Conservation (phyloP, 2,329 filamentous ascomycete genomes). For the Talaromyces verruculosus region DNA sequence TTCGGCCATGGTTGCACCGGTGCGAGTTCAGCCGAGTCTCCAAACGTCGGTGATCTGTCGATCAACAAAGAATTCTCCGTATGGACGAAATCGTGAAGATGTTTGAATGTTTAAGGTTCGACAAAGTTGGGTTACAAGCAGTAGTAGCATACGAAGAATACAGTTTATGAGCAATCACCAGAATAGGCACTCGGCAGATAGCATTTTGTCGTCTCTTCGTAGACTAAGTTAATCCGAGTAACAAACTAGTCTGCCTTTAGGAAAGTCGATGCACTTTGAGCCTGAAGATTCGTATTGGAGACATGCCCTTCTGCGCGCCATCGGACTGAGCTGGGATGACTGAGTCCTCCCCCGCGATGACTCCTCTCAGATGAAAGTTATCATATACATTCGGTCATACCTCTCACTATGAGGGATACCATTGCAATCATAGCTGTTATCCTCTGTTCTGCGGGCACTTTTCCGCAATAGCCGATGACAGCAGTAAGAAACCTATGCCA, state of each 20-base stretch:
- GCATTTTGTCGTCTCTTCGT: not conserved
- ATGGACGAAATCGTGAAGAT: not conserved
- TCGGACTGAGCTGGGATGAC: not conserved
- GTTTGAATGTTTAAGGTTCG: not conserved
- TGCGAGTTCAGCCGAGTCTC: not conserved
- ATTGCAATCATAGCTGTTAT: not conserved
- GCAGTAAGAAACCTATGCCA: not conserved
- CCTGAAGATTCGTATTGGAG: not conserved
- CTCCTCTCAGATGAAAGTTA: not conserved
- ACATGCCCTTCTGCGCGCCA: not conserved
- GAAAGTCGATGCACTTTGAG: not conserved
- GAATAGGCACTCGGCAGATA: not conserved
- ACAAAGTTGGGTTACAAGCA: not conserved
- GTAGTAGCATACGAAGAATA: not conserved
- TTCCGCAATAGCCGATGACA: not conserved
- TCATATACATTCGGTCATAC: not conserved
- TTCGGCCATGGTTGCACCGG: not conserved
- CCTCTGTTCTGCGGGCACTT: not conserved
- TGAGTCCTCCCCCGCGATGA: not conserved
- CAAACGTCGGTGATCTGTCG: not conserved
- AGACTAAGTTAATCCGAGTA: not conserved
- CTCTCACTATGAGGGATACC: not conserved
- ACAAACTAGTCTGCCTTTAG: not conserved
- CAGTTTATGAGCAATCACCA: not conserved
- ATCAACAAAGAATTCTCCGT: not conserved